These are phyloP conservation scores for Ophiostoma sp. DNA, from an alignment of 2,329 filamentous ascomycete genomes.

Conservation along the genomic window DNA sequence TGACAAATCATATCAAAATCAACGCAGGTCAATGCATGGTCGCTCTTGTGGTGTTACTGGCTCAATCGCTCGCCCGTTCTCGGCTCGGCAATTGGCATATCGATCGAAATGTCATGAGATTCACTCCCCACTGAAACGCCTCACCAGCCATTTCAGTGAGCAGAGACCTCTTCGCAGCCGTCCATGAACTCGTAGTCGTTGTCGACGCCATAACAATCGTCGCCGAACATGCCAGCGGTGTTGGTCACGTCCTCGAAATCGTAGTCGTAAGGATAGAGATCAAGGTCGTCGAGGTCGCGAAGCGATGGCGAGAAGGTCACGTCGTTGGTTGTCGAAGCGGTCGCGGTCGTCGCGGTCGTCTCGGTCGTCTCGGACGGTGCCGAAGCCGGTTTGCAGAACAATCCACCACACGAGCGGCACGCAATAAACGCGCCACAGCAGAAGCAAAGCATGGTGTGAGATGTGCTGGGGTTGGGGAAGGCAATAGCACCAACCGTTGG, in stretches of 20 bases:
- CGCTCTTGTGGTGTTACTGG: neutral
- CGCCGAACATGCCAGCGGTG: neutral
- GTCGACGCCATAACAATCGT: neutral
- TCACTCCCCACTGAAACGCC: neutral
- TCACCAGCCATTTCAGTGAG: neutral
- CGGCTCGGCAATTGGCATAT: neutral
- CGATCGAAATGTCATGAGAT: neutral
- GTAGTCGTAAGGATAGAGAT: constrained; percentile 1
- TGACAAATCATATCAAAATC: neutral
- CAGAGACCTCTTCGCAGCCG: constrained; percentile 14
- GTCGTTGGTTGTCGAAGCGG: neutral
- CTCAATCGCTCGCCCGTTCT: neutral
- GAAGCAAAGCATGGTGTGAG: constrained; percentile 45
- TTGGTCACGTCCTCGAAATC: constrained; percentile 12
- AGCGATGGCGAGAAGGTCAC: neutral
- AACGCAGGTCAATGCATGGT: neutral
- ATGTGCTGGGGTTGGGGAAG: constrained; percentile 21
- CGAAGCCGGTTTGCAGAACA: constrained; percentile 29
- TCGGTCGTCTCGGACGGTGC: constrained; percentile 24
- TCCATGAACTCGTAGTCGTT: constrained; percentile 28
- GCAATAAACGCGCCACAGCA: constrained; percentile 48
- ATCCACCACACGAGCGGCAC: constrained; percentile 44
- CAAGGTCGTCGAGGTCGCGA: neutral
- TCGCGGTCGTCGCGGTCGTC: constrained; percentile 4
- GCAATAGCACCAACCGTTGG: constrained; percentile 81